These are phyloP conservation scores for Kewa caespitosa DNA, from an alignment of 179 eudicot genomes.

Conservation along the genomic window DNA sequence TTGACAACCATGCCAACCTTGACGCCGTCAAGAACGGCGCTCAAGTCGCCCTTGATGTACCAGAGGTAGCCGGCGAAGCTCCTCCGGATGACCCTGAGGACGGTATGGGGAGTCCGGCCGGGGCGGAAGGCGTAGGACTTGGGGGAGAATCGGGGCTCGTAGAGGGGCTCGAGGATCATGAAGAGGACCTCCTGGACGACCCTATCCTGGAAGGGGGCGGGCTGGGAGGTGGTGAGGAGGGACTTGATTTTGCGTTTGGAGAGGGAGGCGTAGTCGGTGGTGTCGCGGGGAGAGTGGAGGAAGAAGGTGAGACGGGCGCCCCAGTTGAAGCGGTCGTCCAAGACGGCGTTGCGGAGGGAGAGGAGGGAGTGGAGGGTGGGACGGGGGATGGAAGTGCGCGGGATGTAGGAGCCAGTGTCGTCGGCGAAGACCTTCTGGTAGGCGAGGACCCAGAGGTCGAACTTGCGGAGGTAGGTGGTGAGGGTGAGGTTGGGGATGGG, in stretches of 20 bases:
- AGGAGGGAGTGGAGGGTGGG: slow-evolving; percentile 67
- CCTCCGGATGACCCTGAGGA: slow-evolving; percentile 72
- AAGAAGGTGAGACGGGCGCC: slow-evolving; percentile 82
- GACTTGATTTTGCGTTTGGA: slow-evolving; percentile 87
- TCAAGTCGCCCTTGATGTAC: slow-evolving; percentile 94
- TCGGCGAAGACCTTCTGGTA: slow-evolving; percentile 96
- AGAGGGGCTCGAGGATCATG: slow-evolving; percentile 89
- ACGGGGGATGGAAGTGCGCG: slow-evolving; percentile 67
- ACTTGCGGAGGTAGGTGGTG: slow-evolving; percentile 54
- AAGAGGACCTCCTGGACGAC: slow-evolving; percentile 90
- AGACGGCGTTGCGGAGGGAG: slow-evolving; percentile 81
- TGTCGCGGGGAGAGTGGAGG: slow-evolving; percentile 81
- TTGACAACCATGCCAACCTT: slow-evolving; percentile 77
- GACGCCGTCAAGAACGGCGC: slow-evolving; percentile 85
- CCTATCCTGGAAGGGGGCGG: slow-evolving; percentile 76
- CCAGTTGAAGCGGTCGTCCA: slow-evolving; percentile 85
- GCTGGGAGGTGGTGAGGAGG: slow-evolving; percentile 77
- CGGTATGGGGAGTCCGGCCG: slow-evolving; percentile 83
- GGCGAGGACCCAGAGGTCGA: slow-evolving; percentile 89
- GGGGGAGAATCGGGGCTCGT: slow-evolving; percentile 73
- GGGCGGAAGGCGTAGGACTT: slow-evolving; percentile 94
- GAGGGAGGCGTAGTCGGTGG: slow-evolving; percentile 67
- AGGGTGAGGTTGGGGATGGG: too few relatives aligned
- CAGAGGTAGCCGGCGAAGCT: slow-evolving; percentile 93
- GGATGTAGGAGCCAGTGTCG: slow-evolving; percentile 82